Conservation (phyloP, 345 rosid genomes). For the Eucalyptus sp. region DNA sequence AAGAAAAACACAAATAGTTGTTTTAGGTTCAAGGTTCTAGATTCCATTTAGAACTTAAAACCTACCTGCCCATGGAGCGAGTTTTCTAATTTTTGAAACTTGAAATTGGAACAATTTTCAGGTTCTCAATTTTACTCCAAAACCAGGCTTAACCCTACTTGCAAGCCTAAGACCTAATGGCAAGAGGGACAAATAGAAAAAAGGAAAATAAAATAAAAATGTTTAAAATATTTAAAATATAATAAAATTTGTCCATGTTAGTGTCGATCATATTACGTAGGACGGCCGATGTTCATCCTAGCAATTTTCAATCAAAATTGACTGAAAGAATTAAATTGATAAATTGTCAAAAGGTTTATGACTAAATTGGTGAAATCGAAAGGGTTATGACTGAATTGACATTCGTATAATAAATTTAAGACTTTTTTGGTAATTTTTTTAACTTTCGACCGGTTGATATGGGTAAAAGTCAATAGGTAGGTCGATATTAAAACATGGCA, state of each 20-base stretch:
- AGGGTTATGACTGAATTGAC: neutral
- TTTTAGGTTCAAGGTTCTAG: no score
- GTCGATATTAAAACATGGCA: neutral
- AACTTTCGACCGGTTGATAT: neutral
- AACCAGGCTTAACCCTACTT: neutral
- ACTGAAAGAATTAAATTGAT: rapidly evolving
- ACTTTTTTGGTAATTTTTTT: neutral
- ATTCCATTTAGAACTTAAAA: no score
- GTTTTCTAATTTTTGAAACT: no score
- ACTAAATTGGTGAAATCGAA: neutral
- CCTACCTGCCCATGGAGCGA: no score
- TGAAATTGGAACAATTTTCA: no score
- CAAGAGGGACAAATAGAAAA: neutral
- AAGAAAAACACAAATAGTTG: no score
- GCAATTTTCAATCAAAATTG: neutral
- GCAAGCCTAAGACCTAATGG: neutral
- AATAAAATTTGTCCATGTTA: neutral
- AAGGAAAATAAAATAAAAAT: neutral
- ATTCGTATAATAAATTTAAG: neutral
- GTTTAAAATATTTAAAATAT: neutral
- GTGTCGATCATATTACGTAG: rapidly evolving
- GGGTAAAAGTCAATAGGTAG: neutral
- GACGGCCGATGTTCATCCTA: rapidly evolving
- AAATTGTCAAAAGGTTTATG: rapidly evolving
- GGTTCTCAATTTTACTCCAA: no score